phyloP scores from a whole-genome alignment of 495 filamentous ascomycete genomes.

The Poronia punctata region DNA sequence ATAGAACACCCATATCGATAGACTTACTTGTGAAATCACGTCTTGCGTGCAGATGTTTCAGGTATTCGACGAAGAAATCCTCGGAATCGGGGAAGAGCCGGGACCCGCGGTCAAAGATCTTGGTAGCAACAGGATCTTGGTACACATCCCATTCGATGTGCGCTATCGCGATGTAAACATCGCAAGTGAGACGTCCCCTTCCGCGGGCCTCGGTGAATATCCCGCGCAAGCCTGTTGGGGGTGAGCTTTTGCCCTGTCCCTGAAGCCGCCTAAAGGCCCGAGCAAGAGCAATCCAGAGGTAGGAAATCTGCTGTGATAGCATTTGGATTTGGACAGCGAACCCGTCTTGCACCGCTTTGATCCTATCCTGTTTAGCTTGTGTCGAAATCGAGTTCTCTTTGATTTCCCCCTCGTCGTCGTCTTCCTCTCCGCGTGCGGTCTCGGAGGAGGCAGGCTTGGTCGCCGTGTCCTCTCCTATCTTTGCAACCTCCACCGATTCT shows the following conservation, averaged over 20 bases:
- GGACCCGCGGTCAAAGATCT: constrained; percentile 90
- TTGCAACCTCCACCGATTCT: constrained; percentile 62
- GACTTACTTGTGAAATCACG: constrained; percentile 89
- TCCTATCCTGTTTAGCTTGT: constrained; percentile 53
- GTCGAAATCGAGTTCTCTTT: constrained; percentile 49
- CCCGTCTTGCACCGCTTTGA: constrained; percentile 63
- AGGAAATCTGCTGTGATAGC: constrained; percentile 73
- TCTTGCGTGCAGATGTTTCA: constrained; percentile 85
- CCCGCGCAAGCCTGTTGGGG: constrained; percentile 69
- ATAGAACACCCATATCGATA: background rate
- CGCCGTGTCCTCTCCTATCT: constrained; percentile 54
- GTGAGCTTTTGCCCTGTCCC: constrained; percentile 73
- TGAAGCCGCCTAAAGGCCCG: constrained; percentile 89
- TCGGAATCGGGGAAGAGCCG: constrained; percentile 91
- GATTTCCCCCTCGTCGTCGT: constrained; percentile 55
- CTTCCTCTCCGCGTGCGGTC: constrained; percentile 50
- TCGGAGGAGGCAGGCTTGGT: constrained; percentile 33
- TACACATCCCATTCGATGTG: constrained; percentile 93
- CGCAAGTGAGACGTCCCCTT: constrained; percentile 77
- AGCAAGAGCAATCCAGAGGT: constrained; percentile 90
- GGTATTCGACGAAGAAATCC: constrained; percentile 81
- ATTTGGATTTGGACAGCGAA: constrained; percentile 63
- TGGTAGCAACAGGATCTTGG: constrained; percentile 81
- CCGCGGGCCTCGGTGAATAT: constrained; percentile 82
- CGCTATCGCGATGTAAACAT: constrained; percentile 88